Percentiles rank a stretch among this genome's conserved stretches.
Conservation (phyloP, 768 basidiomycete species). For the Mrakia gelida region DNA sequence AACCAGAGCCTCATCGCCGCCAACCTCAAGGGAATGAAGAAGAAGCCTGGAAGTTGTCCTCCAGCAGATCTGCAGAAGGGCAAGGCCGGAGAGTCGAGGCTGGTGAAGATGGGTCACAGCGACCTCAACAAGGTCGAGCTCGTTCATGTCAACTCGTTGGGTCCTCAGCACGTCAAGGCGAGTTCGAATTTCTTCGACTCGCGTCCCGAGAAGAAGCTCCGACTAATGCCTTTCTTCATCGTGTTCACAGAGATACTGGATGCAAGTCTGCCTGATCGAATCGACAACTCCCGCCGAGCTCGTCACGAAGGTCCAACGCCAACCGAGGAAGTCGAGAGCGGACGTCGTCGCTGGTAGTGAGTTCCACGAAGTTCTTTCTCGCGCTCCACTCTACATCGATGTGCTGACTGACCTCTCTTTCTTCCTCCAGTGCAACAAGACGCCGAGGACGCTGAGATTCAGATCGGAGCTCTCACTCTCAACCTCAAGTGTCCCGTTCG, state of each 20-base stretch:
- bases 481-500: slow-evolving; percentile 89
- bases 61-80: slow-evolving; percentile 63
- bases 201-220: too few relatives aligned
- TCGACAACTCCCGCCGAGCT: slow-evolving; percentile 12
- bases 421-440: slow-evolving; percentile 55
- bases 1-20: slow-evolving; percentile 65
- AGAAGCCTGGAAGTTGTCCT: slow-evolving; percentile 90
- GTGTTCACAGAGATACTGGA: slow-evolving; percentile 16
- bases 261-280: slow-evolving; percentile 27
- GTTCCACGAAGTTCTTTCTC: slow-evolving; percentile 36
- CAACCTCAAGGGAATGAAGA: slow-evolving; percentile 86
- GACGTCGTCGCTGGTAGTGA: slow-evolving; percentile 67
- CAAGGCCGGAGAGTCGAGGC: slow-evolving; percentile 40
- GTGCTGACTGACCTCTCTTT: not conserved
- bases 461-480: slow-evolving; percentile 83
- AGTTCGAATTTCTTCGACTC: not conserved
- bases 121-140: slow-evolving; percentile 70
- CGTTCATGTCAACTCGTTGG: slow-evolving; percentile 77
- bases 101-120: slow-evolving; percentile 33
- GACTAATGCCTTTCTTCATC: not conserved
- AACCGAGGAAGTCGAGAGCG: slow-evolving; percentile 62
- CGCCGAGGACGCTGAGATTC: slow-evolving; percentile 78
- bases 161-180: slow-evolving; percentile 9
- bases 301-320: slow-evolving; percentile 60
- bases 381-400: not conserved